A percentile compares a stretch with the other conserved stretches of the same genome.
These are phyloP conservation scores for Acorus gramineus DNA, from an alignment of 106 monocot genomes.

Conservation along the genomic window DNA sequence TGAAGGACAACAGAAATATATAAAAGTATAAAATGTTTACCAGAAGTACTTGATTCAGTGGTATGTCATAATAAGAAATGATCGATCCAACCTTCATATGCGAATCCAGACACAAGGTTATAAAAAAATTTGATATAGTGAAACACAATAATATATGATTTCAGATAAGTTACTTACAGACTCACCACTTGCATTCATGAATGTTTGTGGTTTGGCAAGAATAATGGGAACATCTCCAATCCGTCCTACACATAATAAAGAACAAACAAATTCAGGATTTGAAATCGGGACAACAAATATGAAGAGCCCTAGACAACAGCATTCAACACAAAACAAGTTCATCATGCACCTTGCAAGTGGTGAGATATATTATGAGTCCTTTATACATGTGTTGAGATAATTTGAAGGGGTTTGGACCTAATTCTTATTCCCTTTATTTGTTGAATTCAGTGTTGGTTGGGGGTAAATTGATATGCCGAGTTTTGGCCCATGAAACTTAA, in stretches of 20 bases:
- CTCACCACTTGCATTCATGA: constrained; percentile 97
- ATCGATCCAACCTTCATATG: constrained; percentile 65
- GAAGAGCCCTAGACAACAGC: background rate
- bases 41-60: constrained; percentile 80
- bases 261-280: background rate
- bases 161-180: constrained; percentile 67
- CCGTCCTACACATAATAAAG: constrained; percentile 30
- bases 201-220: constrained; percentile 96
- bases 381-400: too few relatives aligned
- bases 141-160: background rate
- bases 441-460: too few relatives aligned
- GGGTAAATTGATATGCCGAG: too few relatives aligned
- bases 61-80: constrained; percentile 80
- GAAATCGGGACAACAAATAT: background rate
- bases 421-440: too few relatives aligned
- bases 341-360: too few relatives aligned
- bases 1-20: background rate
- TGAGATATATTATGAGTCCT: too few relatives aligned
- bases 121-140: background rate
- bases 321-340: background rate
- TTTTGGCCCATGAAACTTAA: too few relatives aligned
- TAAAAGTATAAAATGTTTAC: constrained; percentile 17
- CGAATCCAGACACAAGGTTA: background rate
- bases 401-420: too few relatives aligned
- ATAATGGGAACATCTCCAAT: constrained; percentile 76